phyloP scores from a whole-genome alignment of 106 monocot species.

The Apostasia shenzhenica region DNA sequence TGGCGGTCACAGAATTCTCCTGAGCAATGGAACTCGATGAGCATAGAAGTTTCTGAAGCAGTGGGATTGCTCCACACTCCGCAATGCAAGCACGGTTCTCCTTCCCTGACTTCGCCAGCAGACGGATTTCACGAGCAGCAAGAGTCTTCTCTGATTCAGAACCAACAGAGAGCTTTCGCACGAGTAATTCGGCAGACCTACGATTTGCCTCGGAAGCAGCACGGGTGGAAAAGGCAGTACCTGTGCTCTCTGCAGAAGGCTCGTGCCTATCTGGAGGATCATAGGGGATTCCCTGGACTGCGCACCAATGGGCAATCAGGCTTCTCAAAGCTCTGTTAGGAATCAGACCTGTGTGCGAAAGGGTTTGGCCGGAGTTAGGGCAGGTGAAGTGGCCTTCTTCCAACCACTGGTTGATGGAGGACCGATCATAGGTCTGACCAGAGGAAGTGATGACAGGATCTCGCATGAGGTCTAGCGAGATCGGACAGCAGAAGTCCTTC shows the following conservation, averaged over 20 bases:
- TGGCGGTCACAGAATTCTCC: conserved; percentile 52
- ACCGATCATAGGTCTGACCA: conserved; percentile 65
- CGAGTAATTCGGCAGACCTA: conserved; percentile 26
- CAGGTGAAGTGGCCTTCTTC: conserved; percentile 54
- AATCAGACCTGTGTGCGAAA: conserved; percentile 26
- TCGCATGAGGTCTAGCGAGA: conserved; percentile 51
- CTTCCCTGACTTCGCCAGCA: conserved; percentile 43
- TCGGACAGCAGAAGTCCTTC: conserved; percentile 70
- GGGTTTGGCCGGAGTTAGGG: conserved; percentile 47
- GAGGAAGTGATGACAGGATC: conserved; percentile 57
- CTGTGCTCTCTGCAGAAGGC: background rate
- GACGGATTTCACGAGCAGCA: conserved; percentile 35
- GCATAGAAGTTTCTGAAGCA: conserved; percentile 25
- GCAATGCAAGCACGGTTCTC: conserved; percentile 47
- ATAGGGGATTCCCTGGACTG: conserved; percentile 16
- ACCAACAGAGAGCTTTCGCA: conserved; percentile 22
- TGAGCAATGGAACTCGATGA: conserved; percentile 23
- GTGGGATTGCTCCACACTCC: conserved; percentile 47
- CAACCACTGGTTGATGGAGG: conserved; percentile 51
- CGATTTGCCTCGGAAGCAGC: conserved; percentile 36
- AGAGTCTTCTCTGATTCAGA: conserved; percentile 18
- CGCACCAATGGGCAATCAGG: conserved; percentile 53
- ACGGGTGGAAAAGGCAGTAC: conserved; percentile 2
- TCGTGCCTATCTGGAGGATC: conserved; percentile 14
- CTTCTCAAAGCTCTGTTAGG: conserved; percentile 43